phyloP scores from a whole-genome alignment of 2,329 filamentous ascomycete genomes.

The Fusarium staphyleae region DNA sequence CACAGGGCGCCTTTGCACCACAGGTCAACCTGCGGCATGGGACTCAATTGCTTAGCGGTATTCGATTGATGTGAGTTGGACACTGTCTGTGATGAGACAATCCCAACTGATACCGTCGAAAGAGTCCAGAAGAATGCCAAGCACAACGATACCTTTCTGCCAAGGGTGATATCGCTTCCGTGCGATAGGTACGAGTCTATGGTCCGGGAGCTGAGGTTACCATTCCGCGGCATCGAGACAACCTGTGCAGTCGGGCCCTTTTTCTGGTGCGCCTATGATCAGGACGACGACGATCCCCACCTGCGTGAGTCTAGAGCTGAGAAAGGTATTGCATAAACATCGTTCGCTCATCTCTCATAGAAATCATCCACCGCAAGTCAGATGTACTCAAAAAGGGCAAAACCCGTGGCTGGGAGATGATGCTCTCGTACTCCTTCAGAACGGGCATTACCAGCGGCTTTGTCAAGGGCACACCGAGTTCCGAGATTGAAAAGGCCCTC shows the following conservation, averaged over 20 bases:
- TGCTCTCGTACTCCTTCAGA: constrained; percentile 64
- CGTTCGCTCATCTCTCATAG: constrained; percentile 41
- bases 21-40: constrained; percentile 51
- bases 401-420: constrained; percentile 70
- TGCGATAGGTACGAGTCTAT: constrained; percentile 61
- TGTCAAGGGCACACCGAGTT: constrained; percentile 66
- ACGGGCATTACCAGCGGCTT: constrained; percentile 65
- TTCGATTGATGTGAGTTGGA: constrained; percentile 61
- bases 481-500: constrained; percentile 59
- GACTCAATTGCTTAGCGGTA: constrained; percentile 56
- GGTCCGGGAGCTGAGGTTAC: constrained; percentile 61
- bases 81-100: neutral
- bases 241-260: constrained; percentile 67
- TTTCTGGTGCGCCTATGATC: constrained; percentile 66
- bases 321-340: too few species aligned
- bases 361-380: constrained; percentile 71
- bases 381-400: constrained; percentile 70
- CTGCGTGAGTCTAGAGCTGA: constrained; percentile 55
- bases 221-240: constrained; percentile 65
- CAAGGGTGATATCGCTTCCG: constrained; percentile 61
- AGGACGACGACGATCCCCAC: constrained; percentile 63
- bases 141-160: constrained; percentile 64
- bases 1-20: constrained; percentile 62
- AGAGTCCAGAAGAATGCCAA: constrained; percentile 65
- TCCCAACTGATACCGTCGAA: constrained; percentile 9